These are phyloP conservation scores for Saccharomycopsis sp. DNA, from an alignment of 805 yeast genomes.

Conservation along the genomic window DNA sequence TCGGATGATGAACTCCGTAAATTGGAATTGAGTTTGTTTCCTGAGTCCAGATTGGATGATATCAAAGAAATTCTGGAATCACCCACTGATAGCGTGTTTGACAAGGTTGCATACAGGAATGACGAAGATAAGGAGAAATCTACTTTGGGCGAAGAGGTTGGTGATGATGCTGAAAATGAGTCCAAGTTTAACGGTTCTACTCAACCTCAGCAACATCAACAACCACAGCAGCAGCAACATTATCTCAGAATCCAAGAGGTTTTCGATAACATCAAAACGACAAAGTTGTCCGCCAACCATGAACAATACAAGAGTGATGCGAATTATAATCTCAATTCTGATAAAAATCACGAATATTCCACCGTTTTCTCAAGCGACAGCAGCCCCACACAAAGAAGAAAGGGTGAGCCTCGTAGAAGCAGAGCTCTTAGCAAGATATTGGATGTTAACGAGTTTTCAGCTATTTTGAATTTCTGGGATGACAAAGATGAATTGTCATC, in stretches of 20 bases:
- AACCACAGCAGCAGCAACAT: conserved; percentile 5
- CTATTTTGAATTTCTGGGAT: conserved; percentile 16
- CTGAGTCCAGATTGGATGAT: neutral
- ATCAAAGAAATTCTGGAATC: neutral
- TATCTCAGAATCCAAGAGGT: conserved; percentile 11
- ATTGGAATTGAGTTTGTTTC: conserved; percentile 7
- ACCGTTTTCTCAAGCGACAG: no score
- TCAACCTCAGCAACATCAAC: no score
- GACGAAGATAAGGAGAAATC: no score
- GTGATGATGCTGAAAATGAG: neutral
- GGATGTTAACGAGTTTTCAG: conserved; percentile 19
- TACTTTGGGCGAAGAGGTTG: neutral
- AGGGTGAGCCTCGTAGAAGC: conserved; percentile 14
- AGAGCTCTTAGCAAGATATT: conserved; percentile 16
- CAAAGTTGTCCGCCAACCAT: neutral
- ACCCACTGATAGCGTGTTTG: no score
- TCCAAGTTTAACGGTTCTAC: neutral
- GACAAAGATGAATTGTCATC: no score
- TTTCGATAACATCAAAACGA: conserved; percentile 14
- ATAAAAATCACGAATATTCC: neutral
- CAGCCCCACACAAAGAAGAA: no score
- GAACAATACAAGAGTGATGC: neutral
- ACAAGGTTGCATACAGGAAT: no score
- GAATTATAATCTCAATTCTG: neutral
- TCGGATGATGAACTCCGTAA: conserved; percentile 9